Base-by-base conservation (phyloP, 2,329 filamentous ascomycete genomes). In the Cytospora paraplurivora region DNA sequence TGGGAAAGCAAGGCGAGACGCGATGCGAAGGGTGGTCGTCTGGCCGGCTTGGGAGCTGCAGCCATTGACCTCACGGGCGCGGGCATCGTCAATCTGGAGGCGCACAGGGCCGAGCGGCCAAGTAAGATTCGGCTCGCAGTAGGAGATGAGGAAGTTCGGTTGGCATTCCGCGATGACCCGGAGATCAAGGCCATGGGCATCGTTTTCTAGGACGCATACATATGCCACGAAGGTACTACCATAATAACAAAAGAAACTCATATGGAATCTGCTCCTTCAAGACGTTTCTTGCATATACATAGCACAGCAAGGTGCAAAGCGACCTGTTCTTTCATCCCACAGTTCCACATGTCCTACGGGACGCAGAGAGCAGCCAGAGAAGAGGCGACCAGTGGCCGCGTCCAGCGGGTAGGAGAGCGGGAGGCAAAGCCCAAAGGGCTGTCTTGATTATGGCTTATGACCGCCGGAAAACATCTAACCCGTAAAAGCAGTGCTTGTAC, bases 101-200 rank as follows among this genome's bases (percentile, higher is more conserved):
- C 85, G 4, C 85, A 88, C 65, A 88, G 88, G 68, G 89, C 93
- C 0, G 94, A 98, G 73, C 83, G 95, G 51, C 92, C 92, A 27
- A 94, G 92, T 62, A 93, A 96, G 75, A 85, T 99, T 49, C 84
- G 94, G 62, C 81, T 99, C 62, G 88, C 91, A 27, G 88, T 98
- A 68, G 90, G 91, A 13, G 92, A 97, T 65, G 94, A 98, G 71
- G 94, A 99, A 76, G 87, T 99, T 34, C 89, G 89, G 73, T 85
- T 92, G 73, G 95, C 94, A 35, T 87, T 98, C 69, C 87, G 89
- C 65, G 93, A 97, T 68, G 95, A 99, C 77, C 86, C 85, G 8
- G 92, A 97, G 72, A 88, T 96, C 62, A 93, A 88, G 75, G 88
- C 90, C 47, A 80, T 97, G 71, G 91, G 92, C 51, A 64, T 71